Evolutionary conservation across 441 rosid genomes (phyloP).

Genomic region (Viola pubescens): DNA sequence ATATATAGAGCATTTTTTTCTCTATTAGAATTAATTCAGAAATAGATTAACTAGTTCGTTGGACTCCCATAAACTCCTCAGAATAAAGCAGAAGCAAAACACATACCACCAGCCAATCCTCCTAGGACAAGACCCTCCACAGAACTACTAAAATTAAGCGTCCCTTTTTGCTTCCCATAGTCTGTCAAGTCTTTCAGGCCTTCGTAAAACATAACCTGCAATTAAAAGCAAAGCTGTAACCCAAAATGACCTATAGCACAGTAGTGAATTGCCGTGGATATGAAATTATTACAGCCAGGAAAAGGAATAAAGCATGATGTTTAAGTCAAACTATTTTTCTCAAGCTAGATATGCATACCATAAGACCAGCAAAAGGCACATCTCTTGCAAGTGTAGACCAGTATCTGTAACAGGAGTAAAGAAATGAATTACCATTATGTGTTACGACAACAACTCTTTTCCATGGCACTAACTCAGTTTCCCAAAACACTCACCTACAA

Average conservation of each 20-base stretch:
- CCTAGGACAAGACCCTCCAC: conserved; percentile 77
- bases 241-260: background rate
- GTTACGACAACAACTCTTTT: background rate
- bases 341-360: conserved; percentile 40
- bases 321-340: background rate
- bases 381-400: conserved; percentile 90
- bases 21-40: background rate
- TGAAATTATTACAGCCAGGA: background rate
- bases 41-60: background rate
- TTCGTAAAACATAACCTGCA: conserved; percentile 84
- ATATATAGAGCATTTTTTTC: background rate
- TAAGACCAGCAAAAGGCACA: conserved; percentile 89
- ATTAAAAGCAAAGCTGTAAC: conserved; percentile 2
- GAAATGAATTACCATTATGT: conserved; percentile 8
- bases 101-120: conserved; percentile 92
- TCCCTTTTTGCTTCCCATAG: conserved; percentile 49
- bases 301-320: background rate
- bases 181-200: conserved; percentile 56
- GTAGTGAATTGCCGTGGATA: background rate
- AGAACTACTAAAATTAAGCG: conserved; percentile 36
- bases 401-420: conserved; percentile 45
- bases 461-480: too few species aligned
- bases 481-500: too few species aligned
- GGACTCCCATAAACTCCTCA: background rate
- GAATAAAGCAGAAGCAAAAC: conserved; percentile 20